phyloP scores from a whole-genome alignment of 2,329 filamentous ascomycete genomes.

The Lasiodiplodia citricola region DNA sequence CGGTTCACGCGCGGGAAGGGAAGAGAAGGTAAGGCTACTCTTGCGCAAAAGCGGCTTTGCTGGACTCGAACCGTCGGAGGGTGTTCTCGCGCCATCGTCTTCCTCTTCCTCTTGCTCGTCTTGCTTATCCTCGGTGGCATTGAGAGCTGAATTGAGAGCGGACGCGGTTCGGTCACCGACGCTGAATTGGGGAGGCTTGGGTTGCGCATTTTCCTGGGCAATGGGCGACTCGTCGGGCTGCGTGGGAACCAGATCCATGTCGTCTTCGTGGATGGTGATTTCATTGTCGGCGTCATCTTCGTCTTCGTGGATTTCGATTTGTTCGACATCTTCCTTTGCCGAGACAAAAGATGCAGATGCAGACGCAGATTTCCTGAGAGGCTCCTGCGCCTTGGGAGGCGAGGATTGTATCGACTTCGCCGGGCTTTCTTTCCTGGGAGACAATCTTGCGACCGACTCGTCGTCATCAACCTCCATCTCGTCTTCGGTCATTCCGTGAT shows the following conservation, averaged over 20 bases:
- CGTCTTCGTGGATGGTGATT: slow-evolving; percentile 33
- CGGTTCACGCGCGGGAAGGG: slow-evolving; percentile 88
- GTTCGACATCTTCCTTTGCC: slow-evolving; percentile 50
- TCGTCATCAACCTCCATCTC: slow-evolving; percentile 49
- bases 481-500: slow-evolving; percentile 69
- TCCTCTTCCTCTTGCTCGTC: slow-evolving; percentile 53
- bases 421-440: slow-evolving; percentile 27
- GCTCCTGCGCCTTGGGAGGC: slow-evolving; percentile 14
- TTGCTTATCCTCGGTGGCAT: slow-evolving; percentile 32
- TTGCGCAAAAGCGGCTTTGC: slow-evolving; percentile 81
- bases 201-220: slow-evolving; percentile 5
- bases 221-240: slow-evolving; percentile 8
- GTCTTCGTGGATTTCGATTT: slow-evolving; percentile 28
- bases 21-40: slow-evolving; percentile 93
- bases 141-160: slow-evolving; percentile 37
- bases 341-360: slow-evolving; percentile 54
- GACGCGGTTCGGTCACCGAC: slow-evolving; percentile 41
- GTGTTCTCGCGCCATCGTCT: slow-evolving; percentile 61
- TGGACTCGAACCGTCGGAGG: slow-evolving; percentile 74
- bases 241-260: slow-evolving; percentile 25
- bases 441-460: slow-evolving; percentile 20
- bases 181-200: slow-evolving; percentile 38
- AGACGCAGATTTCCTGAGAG: slow-evolving; percentile 4
- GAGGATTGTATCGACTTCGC: slow-evolving; percentile 35
- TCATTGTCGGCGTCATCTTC: slow-evolving; percentile 28